Conservation (phyloP, 352 stramenopile genomes). For the Phytophthora capsici region DNA sequence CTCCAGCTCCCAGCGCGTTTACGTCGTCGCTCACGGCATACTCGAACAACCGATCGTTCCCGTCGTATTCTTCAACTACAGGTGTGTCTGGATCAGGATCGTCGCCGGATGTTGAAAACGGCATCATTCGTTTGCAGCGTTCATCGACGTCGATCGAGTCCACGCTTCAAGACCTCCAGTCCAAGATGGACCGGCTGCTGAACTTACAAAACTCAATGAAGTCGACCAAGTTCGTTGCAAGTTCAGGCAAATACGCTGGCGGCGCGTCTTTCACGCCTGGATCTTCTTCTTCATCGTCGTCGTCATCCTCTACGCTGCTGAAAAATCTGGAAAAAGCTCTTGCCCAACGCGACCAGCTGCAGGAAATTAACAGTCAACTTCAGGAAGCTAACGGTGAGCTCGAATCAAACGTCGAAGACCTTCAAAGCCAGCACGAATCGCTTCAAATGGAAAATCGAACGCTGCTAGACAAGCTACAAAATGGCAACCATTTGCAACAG, state of each 20-base stretch:
- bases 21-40: constrained; percentile 43
- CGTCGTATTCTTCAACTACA: constrained; percentile 13
- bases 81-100: constrained; percentile 18
- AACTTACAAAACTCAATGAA: constrained; percentile 64
- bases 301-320: constrained; percentile 52
- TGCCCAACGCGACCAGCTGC: constrained; percentile 65
- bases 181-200: constrained; percentile 83
- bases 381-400: constrained; percentile 58
- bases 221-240: constrained; percentile 48
- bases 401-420: constrained; percentile 63
- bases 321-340: constrained; percentile 85
- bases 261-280: constrained; percentile 22
- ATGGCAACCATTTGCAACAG: constrained; percentile 68
- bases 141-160: constrained; percentile 85
- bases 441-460: constrained; percentile 75
- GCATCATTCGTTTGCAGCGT: constrained; percentile 71
- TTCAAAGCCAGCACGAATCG: constrained; percentile 62
- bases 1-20: constrained; percentile 20
- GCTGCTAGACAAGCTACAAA: constrained; percentile 73
- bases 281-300: constrained; percentile 41
- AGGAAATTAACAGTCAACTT: constrained; percentile 58
- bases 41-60: constrained; percentile 20
- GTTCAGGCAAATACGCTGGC: constrained; percentile 31
- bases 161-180: constrained; percentile 70
- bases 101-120: constrained; percentile 60